A percentile compares a stretch with the other conserved stretches of the same genome.
Conservation (phyloP, 805 yeast species). For the Wickerhamomyces kurtzmanii region DNA sequence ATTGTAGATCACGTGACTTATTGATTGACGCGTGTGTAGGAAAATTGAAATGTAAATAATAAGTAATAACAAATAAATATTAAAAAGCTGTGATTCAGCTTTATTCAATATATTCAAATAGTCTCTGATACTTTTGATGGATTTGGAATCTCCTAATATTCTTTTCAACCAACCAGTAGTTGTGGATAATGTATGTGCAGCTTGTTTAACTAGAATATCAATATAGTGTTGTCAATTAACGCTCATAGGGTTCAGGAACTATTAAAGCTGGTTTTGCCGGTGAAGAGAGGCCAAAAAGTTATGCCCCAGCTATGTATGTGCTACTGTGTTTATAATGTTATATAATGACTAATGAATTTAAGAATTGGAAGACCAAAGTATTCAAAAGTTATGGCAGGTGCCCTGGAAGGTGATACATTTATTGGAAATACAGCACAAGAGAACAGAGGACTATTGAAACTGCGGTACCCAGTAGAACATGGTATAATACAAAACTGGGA, state of each 20-base stretch:
- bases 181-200: conserved; percentile 44
- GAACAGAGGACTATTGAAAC: conserved; percentile 63
- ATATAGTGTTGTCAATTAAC: conserved; percentile 1
- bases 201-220: background rate
- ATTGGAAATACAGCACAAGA: conserved; percentile 72
- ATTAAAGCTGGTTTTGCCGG: conserved; percentile 92
- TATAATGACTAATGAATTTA: conserved; percentile 3
- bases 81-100: too few species aligned
- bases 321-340: background rate
- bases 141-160: too few species aligned
- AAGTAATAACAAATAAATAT: too few species aligned
- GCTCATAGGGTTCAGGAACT: conserved; percentile 59
- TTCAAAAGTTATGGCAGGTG: conserved; percentile 71
- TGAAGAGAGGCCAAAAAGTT: conserved; percentile 66
- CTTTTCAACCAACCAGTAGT: conserved; percentile 66
- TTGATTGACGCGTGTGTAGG: too few species aligned
- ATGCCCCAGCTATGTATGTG: conserved; percentile 44
- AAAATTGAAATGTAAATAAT: too few species aligned
- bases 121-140: too few species aligned
- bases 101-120: too few species aligned
- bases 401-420: conserved; percentile 53
- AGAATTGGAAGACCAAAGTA: conserved; percentile 77
- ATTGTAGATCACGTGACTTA: too few species aligned
- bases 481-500: conserved; percentile 80
- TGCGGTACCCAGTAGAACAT: conserved; percentile 67